Conservation (phyloP, 2,329 filamentous ascomycete genomes). For the Cryphonectria radicalis region DNA sequence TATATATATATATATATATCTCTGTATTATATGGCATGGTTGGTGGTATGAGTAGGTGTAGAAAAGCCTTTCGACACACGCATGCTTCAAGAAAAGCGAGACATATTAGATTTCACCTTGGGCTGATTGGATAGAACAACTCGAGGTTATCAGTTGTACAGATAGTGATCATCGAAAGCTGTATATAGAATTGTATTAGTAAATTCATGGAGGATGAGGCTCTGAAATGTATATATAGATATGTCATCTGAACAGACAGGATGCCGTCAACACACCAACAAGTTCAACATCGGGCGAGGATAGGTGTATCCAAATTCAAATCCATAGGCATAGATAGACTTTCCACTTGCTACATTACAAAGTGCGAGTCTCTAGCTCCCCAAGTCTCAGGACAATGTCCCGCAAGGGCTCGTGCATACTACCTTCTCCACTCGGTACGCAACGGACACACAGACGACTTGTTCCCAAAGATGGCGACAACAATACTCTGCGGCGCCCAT, state of each 20-base stretch:
- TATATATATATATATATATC: not conserved
- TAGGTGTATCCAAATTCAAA: not conserved
- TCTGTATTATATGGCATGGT: slow-evolving; percentile 10
- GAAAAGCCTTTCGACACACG: not conserved
- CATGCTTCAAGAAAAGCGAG: not conserved
- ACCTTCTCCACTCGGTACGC: not conserved
- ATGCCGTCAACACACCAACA: not conserved
- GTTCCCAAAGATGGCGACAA: not conserved
- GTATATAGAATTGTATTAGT: not conserved
- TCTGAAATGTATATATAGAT: not conserved
- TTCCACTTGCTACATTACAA: not conserved
- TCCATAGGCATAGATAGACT: not conserved
- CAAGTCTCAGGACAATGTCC: not conserved
- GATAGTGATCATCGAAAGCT: too few relatives aligned
- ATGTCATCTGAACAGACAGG: not conserved
- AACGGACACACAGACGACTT: not conserved
- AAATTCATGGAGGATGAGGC: not conserved
- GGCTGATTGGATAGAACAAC: not conserved
- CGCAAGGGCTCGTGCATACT: not conserved
- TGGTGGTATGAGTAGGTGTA: not conserved
- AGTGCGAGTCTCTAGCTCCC: not conserved
- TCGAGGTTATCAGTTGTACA: not conserved
- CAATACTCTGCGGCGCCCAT: not conserved
- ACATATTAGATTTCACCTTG: not conserved
- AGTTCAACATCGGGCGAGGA: not conserved